phyloP scores from a whole-genome alignment of 345 rosid genomes.

The Camelina laxa region DNA sequence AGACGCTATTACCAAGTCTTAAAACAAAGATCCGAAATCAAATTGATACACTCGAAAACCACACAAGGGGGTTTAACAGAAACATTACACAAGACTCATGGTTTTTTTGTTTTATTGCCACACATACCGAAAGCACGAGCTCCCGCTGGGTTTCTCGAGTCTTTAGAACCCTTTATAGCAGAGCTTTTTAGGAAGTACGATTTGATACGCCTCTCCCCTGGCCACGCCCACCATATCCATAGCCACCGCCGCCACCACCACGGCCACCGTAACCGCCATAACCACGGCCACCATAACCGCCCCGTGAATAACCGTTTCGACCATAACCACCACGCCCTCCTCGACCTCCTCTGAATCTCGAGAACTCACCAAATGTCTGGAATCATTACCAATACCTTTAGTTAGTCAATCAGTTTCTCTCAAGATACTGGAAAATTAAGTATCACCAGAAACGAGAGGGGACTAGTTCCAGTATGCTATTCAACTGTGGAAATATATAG shows the following conservation, averaged over 20 bases:
- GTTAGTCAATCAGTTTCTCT: conserved; percentile 12
- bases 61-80: conserved; percentile 23
- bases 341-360: conserved; percentile 53
- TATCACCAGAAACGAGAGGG: neutral
- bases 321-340: conserved; percentile 45
- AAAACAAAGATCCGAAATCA: conserved; percentile 13
- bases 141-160: neutral
- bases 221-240: conserved; percentile 49
- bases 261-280: conserved; percentile 39
- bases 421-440: neutral
- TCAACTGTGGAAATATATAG: neutral
- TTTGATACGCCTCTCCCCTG: conserved; percentile 38
- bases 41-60: conserved; percentile 37
- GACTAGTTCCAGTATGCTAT: neutral
- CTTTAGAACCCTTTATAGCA: conserved; percentile 5
- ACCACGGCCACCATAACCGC: conserved; percentile 47
- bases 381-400: conserved; percentile 22
- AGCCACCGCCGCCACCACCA: conserved; percentile 50
- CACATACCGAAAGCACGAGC: conserved; percentile 26
- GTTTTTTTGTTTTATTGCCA: conserved; percentile 35
- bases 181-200: conserved; percentile 13
- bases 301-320: conserved; percentile 50
- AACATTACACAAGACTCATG: conserved; percentile 21
- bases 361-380: conserved; percentile 77
- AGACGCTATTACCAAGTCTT: conserved; percentile 24